These are phyloP conservation scores for Coemansia sp. DNA, from an alignment of 192 early-diverging fungal genomes.

Conservation along the genomic window DNA sequence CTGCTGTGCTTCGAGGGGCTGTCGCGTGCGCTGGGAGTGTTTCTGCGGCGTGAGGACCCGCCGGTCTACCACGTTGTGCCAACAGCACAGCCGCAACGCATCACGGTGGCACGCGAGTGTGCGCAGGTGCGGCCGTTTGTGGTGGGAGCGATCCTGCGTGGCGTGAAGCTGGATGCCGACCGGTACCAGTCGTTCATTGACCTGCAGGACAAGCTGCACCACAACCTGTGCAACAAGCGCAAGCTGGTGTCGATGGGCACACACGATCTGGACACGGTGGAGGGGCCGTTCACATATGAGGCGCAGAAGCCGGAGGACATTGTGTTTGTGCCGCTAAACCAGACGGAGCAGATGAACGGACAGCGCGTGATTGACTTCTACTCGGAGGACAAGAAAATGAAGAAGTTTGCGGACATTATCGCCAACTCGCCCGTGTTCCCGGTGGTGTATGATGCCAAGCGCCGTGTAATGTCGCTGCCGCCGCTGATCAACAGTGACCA, in stretches of 20 bases:
- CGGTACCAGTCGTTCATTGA: slow-evolving; percentile 96
- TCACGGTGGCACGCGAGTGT: slow-evolving; percentile 60
- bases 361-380: slow-evolving; percentile 90
- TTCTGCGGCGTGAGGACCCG: slow-evolving; percentile 62
- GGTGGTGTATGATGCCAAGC: slow-evolving; percentile 82
- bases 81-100: slow-evolving; percentile 27
- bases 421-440: slow-evolving; percentile 87
- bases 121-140: slow-evolving; percentile 77
- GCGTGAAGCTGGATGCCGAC: slow-evolving; percentile 76
- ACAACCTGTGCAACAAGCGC: slow-evolving; percentile 94
- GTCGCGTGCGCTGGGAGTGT: slow-evolving; percentile 81
- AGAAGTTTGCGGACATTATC: slow-evolving; percentile 92
- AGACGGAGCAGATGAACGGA: slow-evolving; percentile 82
- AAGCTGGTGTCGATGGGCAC: slow-evolving; percentile 96
- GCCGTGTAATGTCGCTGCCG: slow-evolving; percentile 87
- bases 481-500: slow-evolving; percentile 99
- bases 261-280: slow-evolving; percentile 93
- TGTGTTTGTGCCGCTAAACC: slow-evolving; percentile 89
- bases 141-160: slow-evolving; percentile 88
- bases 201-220: slow-evolving; percentile 97
- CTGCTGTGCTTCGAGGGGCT: slow-evolving; percentile 97
- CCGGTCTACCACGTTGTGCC: slow-evolving; percentile 29
- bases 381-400: slow-evolving; percentile 79
- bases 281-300: slow-evolving; percentile 95
- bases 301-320: slow-evolving; percentile 88